These are phyloP conservation scores for Asterochloris sp. DNA, from an alignment of 139 green algal genomes.

Conservation along the genomic window DNA sequence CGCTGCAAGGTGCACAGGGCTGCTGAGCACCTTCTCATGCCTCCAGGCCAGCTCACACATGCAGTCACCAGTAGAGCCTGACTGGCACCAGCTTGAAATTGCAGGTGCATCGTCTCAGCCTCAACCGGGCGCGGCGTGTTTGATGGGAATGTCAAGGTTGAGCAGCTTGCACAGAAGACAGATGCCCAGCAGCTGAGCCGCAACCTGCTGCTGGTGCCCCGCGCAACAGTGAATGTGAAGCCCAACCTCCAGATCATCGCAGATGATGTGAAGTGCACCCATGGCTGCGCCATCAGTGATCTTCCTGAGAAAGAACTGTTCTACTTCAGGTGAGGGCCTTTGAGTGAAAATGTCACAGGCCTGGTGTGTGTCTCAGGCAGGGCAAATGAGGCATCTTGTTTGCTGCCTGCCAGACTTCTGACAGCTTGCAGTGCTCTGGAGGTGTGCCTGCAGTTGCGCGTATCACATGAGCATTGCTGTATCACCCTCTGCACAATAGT, in stretches of 20 bases:
- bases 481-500: too few species aligned
- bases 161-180: conserved; percentile 88
- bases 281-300: conserved; percentile 94
- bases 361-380: too few species aligned
- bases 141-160: conserved; percentile 93
- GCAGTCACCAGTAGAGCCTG: too few species aligned
- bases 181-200: conserved; percentile 93
- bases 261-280: conserved; percentile 99
- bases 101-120: conserved; percentile 81
- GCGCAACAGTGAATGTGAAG: conserved; percentile 96
- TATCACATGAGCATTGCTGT: too few species aligned
- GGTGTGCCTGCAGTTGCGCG: too few species aligned
- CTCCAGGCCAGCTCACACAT: too few species aligned
- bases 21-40: too few species aligned
- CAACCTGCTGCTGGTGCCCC: conserved; percentile 91
- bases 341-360: too few species aligned
- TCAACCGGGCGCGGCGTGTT: conserved; percentile 84
- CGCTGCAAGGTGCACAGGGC: too few species aligned
- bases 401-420: too few species aligned
- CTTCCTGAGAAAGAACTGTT: conserved; percentile 98
- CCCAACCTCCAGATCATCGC: conserved; percentile 98
- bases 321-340: conserved; percentile 79
- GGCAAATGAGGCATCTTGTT: too few species aligned
- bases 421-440: too few species aligned
- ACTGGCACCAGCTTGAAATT: neutral